phyloP scores from a whole-genome alignment of 345 rosid species.

The Syzygium oleosum region DNA sequence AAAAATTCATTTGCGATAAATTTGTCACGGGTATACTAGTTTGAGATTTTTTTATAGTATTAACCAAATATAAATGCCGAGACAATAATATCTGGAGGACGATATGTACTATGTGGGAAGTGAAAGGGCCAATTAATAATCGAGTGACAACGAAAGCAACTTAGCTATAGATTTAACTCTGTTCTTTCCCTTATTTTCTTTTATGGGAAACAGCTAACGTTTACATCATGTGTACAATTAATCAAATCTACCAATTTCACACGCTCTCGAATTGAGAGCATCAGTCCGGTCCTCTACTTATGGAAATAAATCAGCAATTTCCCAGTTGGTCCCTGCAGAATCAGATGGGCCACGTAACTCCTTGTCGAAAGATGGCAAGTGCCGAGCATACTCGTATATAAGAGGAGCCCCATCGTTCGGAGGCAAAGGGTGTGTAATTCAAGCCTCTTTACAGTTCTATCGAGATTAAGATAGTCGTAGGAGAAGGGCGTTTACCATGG shows the following conservation, averaged over 20 bases:
- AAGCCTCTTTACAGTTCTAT: background rate
- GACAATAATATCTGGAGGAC: background rate
- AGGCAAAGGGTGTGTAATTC: background rate
- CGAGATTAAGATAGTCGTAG: background rate
- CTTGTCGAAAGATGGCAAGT: background rate
- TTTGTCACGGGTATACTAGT: fast-evolving
- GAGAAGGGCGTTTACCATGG: background rate
- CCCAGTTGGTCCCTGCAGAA: background rate
- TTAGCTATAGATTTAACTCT: background rate
- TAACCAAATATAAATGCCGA: background rate
- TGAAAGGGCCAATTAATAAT: background rate
- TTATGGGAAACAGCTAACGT: background rate
- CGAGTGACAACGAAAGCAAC: background rate
- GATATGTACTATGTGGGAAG: background rate
- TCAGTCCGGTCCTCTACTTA: background rate
- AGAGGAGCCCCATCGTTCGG: background rate
- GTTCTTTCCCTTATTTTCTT: background rate
- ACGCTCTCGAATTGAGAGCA: background rate
- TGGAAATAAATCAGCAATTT: background rate
- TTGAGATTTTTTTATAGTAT: too few relatives aligned
- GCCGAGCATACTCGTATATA: background rate
- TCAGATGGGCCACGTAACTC: background rate
- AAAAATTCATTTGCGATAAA: too few relatives aligned
- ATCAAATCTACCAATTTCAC: background rate
- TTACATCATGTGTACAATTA: background rate